phyloP scores from a whole-genome alignment of 345 rosid species.

The Moringa oleifera region DNA sequence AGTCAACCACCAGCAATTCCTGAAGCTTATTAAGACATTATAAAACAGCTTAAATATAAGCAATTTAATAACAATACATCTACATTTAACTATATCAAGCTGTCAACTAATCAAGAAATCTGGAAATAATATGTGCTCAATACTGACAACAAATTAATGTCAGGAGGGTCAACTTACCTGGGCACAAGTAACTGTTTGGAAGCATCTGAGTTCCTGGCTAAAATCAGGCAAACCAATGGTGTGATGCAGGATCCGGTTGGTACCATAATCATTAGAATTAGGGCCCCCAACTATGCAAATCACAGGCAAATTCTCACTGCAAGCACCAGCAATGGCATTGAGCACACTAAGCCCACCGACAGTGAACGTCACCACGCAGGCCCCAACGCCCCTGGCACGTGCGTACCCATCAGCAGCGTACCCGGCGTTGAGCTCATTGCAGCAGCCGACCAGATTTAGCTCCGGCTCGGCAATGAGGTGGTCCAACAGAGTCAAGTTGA shows the following conservation, averaged over 20 bases:
- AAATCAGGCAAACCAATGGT: conserved; percentile 73
- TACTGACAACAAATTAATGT: neutral
- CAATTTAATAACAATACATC: neutral
- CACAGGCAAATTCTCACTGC: conserved; percentile 66
- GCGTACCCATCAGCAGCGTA: conserved; percentile 78
- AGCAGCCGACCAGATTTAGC: conserved; percentile 59
- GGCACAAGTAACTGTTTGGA: conserved; percentile 51
- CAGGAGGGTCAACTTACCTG: conserved; percentile 32
- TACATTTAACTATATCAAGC: neutral
- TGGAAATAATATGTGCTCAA: too few relatives aligned
- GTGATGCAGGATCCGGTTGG: conserved; percentile 62
- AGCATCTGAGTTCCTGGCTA: conserved; percentile 57
- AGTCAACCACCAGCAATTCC: neutral
- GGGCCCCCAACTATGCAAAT: conserved; percentile 70
- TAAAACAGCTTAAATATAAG: neutral
- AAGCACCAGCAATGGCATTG: conserved; percentile 70
- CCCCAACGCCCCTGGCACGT: conserved; percentile 59
- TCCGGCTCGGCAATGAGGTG: conserved; percentile 55
- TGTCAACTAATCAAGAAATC: neutral
- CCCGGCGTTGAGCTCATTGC: conserved; percentile 80
- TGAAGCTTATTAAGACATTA: neutral
- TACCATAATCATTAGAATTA: conserved; percentile 66
- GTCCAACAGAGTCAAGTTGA: conserved; percentile 58
- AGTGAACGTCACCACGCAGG: conserved; percentile 73
- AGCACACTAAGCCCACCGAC: conserved; percentile 69